Base-by-base conservation (phyloP, 768 basidiomycete species). In the Epithele typhae region DNA sequence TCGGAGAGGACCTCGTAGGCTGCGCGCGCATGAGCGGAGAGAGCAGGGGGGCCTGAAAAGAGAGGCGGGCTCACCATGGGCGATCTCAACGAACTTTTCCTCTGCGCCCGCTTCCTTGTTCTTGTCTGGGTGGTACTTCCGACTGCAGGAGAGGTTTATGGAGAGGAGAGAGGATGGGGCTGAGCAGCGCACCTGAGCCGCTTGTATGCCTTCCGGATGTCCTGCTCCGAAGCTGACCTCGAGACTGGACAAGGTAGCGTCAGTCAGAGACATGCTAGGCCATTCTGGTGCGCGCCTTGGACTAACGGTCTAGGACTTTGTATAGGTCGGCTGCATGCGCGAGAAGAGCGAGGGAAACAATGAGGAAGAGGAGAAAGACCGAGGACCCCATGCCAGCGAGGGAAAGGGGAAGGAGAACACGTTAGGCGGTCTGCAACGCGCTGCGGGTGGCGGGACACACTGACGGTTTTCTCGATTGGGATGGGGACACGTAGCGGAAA, bases 1-100 rank as follows among this genome's bases (percentile, higher is more conserved):
- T 97, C 92, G 6, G 92, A 93, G 23, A 99, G 75, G n/a, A 95
- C 79, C 66, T 98, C 94, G 57, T 97, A 99, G 7, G 95, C 96
- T 84, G 52, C 12, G 49, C 18, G 46, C 9, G 1, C 15, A 33
- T 42, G 5, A 41, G 35, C 7, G 17, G 3, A 8, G 18, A 36
- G 15, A 25, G 19, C 4, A 19, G 15, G 12, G 9, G 19, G 27
- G 3, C 6, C 11, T 8, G 15, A 25, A 23, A 3, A 19, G 15
- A n/a, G 9, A 19, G 27, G 3, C 6, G 17, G 64, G 18, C 78
- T 52, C 58, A 93, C 93, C 92, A 59, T 85, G 81, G 17, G 92
- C 87, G 59, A 96, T 85, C 53, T 95, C 84, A 18, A 96, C 90
- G 63, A 98, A 98, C 61, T 76, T 86, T 45, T 79, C 79, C 59